Base-by-base conservation (phyloP, 371 early-diverging fungal species). In the Zopfochytrium polystomum region DNA sequence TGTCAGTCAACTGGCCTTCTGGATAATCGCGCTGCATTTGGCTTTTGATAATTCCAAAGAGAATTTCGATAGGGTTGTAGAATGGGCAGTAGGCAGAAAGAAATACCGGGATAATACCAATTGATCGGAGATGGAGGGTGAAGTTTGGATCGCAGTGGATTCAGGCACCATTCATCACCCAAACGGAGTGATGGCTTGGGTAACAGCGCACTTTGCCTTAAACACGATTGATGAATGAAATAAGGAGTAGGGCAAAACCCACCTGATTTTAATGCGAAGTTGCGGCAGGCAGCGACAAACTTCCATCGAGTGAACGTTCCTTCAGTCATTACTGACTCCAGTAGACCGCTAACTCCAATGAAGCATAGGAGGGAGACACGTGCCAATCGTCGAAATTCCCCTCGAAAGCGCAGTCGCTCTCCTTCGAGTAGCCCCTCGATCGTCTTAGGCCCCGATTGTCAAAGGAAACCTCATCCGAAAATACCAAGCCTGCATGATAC, bases 1-100 rank as follows among this genome's bases (percentile, higher is more conserved):
- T 46, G 23, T 20, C 23, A 4, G 20, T 20, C 2, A 55, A 35
- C 15, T 38, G 11, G n/a, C 45, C 52, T 62, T 65, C 54, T 11
- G 31, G 51, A 38, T 63, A 66, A 5, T 51, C 33, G 32, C 51
- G 25, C 35, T 38, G 32, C 20, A 67, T 45, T 18, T 34, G 44
- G 30, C n/a, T 5, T 32, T 68, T 68, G 31, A n/a, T n/a, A n/a
- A n/a, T n/a, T n/a, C n/a, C n/a, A n/a, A n/a, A n/a, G n/a, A n/a
- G n/a, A n/a, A n/a, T 34, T 33, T 68, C 68, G 32, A 68, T 63
- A 2, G 64, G 60, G 32, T 68, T 68, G 47, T 33, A 68, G 20
- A 64, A 64, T 13, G 64, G 68, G 52, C 64, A 64, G 43, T 64
- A 68, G 3, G 64, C 60, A 1, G 68, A 60, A 2, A 68, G 43